These are phyloP conservation scores for Phlyctochytrium planicorne DNA, from an alignment of 192 early-diverging fungal genomes.

Conservation along the genomic window DNA sequence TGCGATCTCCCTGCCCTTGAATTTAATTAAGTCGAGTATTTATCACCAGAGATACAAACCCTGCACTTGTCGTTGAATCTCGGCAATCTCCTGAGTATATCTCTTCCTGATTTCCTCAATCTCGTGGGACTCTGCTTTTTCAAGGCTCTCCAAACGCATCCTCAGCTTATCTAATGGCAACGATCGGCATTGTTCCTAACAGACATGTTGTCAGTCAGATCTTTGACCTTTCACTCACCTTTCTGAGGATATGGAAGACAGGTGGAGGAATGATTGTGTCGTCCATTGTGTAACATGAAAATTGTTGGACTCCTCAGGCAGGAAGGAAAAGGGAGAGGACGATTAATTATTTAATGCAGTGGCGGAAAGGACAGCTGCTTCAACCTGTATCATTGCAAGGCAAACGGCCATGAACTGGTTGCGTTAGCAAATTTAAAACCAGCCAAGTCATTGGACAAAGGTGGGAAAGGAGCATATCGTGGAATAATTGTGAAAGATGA, in stretches of 20 bases:
- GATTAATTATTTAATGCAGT: too few relatives aligned
- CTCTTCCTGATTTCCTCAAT: background rate
- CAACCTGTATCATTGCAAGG: conserved; percentile 93
- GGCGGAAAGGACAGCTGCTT: conserved; percentile 97
- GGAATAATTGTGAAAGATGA: conserved; percentile 62
- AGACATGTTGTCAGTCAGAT: too few relatives aligned
- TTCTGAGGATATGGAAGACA: too few relatives aligned
- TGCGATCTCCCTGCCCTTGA: background rate
- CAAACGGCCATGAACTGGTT: conserved; percentile 88
- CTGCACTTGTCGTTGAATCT: background rate
- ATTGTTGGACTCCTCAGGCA: too few relatives aligned
- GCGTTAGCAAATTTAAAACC: conserved; percentile 93
- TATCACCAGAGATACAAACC: background rate
- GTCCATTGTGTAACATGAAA: too few relatives aligned
- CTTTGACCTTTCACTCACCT: too few relatives aligned
- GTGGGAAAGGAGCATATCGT: conserved; percentile 17
- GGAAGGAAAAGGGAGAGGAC: too few relatives aligned
- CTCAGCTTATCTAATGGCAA: background rate
- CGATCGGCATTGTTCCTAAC: background rate
- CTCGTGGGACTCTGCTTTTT: background rate
- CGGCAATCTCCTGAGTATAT: background rate
- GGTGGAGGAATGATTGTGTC: too few relatives aligned
- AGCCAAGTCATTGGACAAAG: conserved; percentile 55
- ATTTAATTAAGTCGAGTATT: background rate
- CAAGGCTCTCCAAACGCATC: background rate